Evolutionary conservation across 352 stramenopile species (phyloP), one percentile per base, ranked within the genome.

Genomic region (Phytophthora brassicae): DNA sequence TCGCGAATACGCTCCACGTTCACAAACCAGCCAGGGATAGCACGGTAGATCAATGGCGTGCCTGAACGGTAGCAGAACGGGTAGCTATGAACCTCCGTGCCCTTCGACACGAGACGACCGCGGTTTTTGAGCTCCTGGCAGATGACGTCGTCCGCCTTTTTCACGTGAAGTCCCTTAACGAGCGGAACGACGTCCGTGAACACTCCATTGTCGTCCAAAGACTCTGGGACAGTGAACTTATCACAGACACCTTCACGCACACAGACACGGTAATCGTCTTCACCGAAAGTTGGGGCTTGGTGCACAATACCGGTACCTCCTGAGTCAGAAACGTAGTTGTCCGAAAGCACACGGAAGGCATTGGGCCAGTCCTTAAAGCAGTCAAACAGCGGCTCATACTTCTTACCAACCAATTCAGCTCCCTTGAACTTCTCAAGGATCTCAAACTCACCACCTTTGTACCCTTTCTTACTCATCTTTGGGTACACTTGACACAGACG

Each of bases 61-160:
- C 99, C 97, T n/a, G 95, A 99, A 64, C 98, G 86, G 94, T 98
- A 99, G 81, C 98, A 99, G 84, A 99, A 99, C 22, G 98, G 98
- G 77, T 99, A 99, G 59, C 88, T 98, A 90, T 99, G 98, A 60
- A 96, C 88, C 49, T 99, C 93, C 53, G 89, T 95, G 68, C 93
- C 94, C 77, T 99, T 99, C 28, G 97, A 92, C 8, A 99, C 82
- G 19, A 99, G 81, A n/a, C 95, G 86, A 41, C 94, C 97, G 24
- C 82, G 81, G 2, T 80, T 86, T 79, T 99, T 99, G 14, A 99
- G 70, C 7, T 94, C 68, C 41, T 92, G 84, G 75, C 97, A 99
- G 28, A 99, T 96, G 3, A 94, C 88, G 20, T 98, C 89, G 77
- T 99, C 98, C 0, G 97, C 97, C n/a, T 97, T 88, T 82, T 99